Base-by-base conservation (phyloP, 2,329 filamentous ascomycete genomes). In the Fusarium drepaniforme region DNA sequence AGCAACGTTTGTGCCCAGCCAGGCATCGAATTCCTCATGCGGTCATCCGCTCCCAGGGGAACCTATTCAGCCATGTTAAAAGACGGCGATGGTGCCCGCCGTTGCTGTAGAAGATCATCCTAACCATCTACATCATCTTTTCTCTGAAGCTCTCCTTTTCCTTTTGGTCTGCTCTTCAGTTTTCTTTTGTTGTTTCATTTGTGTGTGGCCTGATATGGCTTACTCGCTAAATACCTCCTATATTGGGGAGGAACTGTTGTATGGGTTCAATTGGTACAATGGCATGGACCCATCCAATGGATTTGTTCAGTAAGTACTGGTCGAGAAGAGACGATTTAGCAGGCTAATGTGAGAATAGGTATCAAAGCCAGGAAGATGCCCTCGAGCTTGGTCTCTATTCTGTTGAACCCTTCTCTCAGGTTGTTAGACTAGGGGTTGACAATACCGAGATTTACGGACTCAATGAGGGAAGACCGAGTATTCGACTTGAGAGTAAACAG, bases 401-500 rank as follows among this genome's bases (percentile, higher is more conserved):
- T 0, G 73, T 88, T 21, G 83, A 87, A 57, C 78, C 83, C 16
- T 76, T 72, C 28, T 85, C 82, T 4, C 76, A 85, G 60, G 82
- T 82, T 18, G 86, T 88, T n/a, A 84, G 82, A 44, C 78, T 89
- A 7, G 84, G 85, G 9, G 86, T 88, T 21, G 87, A 89, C 71
- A 80, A 81, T 58, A 81, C 77, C 40, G 84, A 84, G 61, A 80
- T 66, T 3, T 86, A 85, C 71, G 75, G 75, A 3, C 71, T 81
- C 4, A 77, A 82, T 60, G 77, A 81, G 65, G 88, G 88, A n/a
- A 82, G 88, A 21, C 85, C 87, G 12, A 94, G 91, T 72, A 88
- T 95, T 44, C 89, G 93, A 18, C 82, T 95, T 15, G 89, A 90
- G 51, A 93, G 91, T 82, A 92, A 90, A 64, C 86, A 89, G 60